Evolutionary conservation across 2,329 filamentous ascomycete genomes (phyloP).

Genomic region (Alternaria gaisen): DNA sequence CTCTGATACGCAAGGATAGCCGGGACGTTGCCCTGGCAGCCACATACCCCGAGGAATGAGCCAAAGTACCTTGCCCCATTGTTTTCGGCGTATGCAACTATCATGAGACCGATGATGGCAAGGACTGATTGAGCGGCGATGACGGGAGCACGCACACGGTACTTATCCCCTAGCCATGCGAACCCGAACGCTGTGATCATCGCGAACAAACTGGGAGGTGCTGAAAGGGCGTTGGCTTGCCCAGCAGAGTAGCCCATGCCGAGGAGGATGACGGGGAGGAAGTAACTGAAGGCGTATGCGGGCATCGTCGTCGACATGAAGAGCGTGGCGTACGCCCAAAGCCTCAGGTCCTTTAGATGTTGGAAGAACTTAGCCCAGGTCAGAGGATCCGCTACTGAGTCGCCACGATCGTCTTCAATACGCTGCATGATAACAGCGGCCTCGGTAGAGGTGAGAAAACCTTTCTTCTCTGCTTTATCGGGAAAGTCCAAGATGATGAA

Average conservation of each 20-base stretch:
- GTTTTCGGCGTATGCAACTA: constrained; percentile 35
- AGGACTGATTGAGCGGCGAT: constrained; percentile 33
- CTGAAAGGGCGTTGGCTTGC: constrained; percentile 29
- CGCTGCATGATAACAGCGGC: constrained; percentile 28
- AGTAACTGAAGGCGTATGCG: constrained; percentile 39
- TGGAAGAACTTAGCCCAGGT: constrained; percentile 29
- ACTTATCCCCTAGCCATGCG: constrained; percentile 39
- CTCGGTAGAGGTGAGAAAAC: constrained; percentile 32
- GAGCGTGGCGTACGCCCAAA: constrained; percentile 36
- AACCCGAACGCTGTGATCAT: constrained; percentile 35
- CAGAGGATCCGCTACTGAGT: constrained; percentile 33
- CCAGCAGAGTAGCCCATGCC: constrained; percentile 34
- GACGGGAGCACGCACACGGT: constrained; percentile 33
- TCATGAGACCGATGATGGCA: constrained; percentile 34
- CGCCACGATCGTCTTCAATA: constrained; percentile 37
- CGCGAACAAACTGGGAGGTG: constrained; percentile 37
- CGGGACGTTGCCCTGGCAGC: constrained; percentile 31
- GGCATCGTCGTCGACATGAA: constrained; percentile 37
- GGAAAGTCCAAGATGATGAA: constrained; percentile 42
- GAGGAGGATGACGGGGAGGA: constrained; percentile 39
- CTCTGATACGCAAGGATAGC: constrained; percentile 39
- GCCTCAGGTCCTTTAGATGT: constrained; percentile 30
- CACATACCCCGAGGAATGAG: constrained; percentile 34
- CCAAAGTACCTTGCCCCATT: constrained; percentile 39
- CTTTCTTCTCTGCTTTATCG: constrained; percentile 34